Base-by-base conservation (phyloP, 768 basidiomycete species). In the Lactarius quietus region DNA sequence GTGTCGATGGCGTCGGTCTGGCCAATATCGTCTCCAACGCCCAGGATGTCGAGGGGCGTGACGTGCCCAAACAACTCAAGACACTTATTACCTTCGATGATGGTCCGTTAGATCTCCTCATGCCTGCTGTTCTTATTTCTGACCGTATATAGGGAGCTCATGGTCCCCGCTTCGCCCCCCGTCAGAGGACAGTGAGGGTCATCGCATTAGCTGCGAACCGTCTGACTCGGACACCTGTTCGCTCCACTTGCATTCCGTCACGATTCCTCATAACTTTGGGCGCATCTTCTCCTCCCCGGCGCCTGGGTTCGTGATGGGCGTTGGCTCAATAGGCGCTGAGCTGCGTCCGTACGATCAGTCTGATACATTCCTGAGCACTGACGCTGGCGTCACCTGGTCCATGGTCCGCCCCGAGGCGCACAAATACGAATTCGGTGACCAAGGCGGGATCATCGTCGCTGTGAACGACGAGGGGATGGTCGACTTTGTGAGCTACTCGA, bases 371-470 rank as follows among this genome's bases (percentile, higher is more conserved):
- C 74, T 98, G 65, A 95, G 93, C 70, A 89, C 82, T 0, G 93
- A 99, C 71, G 95, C 88, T 0, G 97, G 97, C 1, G 70, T 94
- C 17, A 84, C 85, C 6, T 99, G 97, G 96, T 77, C 71, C 28
- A 93, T 93, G 89, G 81, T 88, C 12, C 79, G 79, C 51, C 78
- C 76, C 59, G 86, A 88, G 28, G 91, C 96, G 0, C 88, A 93
- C 73, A 94, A 95, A 76, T 98, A 98, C 72, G 95, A 98, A 77
- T 95, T 98, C 74, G 97, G 97, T 6, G 97, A 97, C 72, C 82
- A 83, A 71, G 97, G 83, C 0, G 90, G 89, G 70, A 83, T 98
- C 35, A 73, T 91, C 36, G 84, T 98, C 14, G 79, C 88, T 29
- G 84, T 94, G 4, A 88, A 96, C 69, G 94, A 99, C 70, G 95